A percentile compares a stretch with the other conserved stretches of the same genome.
These are phyloP conservation scores for Tetracladium maxilliforme DNA, from an alignment of 2,329 filamentous ascomycete species.

Conservation along the genomic window DNA sequence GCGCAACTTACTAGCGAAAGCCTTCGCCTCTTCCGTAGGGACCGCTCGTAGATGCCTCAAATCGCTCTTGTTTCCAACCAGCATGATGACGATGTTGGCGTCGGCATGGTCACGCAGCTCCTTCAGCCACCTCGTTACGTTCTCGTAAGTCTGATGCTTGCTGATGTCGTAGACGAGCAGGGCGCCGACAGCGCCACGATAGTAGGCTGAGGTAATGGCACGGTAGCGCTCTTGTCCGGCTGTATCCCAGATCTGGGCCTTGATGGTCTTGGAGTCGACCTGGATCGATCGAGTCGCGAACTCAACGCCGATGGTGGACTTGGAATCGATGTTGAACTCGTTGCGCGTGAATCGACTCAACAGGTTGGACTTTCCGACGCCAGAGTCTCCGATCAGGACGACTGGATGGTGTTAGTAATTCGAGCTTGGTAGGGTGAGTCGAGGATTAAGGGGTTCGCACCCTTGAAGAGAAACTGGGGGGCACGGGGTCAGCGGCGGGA, in stretches of 20 bases:
- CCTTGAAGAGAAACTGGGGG: constrained; percentile 94
- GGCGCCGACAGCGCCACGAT: constrained; percentile 91
- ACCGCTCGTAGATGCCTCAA: constrained; percentile 95
- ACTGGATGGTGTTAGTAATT: constrained; percentile 36
- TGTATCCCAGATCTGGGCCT: constrained; percentile 99
- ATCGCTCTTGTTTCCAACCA: constrained; percentile 99
- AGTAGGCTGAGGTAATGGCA: constrained; percentile 98
- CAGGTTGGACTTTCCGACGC: constrained; percentile 99
- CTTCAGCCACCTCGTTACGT: constrained; percentile 97
- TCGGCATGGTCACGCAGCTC: constrained; percentile 96
- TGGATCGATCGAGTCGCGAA: constrained; percentile 98
- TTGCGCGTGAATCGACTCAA: constrained; percentile 98
- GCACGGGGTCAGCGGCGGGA: constrained; percentile 17
- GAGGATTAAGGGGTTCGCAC: constrained; percentile 29
- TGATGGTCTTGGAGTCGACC: constrained; percentile 99
- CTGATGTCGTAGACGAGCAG: constrained; percentile 98
- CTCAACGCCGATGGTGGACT: constrained; percentile 98
- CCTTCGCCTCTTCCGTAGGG: constrained; percentile 93
- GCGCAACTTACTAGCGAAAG: constrained; percentile 68
- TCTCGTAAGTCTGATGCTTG: constrained; percentile 99
- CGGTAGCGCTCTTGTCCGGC: constrained; percentile 98
- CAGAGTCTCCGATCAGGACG: constrained; percentile 97
- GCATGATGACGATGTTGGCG: constrained; percentile 98
- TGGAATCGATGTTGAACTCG: constrained; percentile 99
- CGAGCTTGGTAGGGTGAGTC: constrained; percentile 9